Base-by-base conservation (phyloP, 139 green algal genomes). In the Picochlorum sp. region DNA sequence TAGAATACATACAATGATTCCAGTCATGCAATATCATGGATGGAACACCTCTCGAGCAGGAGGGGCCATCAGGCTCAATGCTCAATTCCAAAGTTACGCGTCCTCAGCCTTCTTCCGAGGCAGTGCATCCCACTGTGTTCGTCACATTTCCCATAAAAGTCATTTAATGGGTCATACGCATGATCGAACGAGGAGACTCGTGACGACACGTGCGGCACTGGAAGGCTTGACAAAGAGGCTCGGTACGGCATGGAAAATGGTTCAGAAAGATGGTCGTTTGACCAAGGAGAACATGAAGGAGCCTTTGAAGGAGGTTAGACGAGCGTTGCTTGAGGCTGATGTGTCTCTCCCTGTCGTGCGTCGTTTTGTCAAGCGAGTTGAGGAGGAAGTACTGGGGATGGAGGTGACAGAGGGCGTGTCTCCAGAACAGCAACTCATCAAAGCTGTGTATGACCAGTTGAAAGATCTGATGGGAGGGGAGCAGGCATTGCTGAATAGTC, bases 311-410 rank as follows among this genome's bases (percentile, higher is more conserved):
- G 90, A 97, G 50, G 92, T 98, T 34, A 79, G 92, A 3, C 71
- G 94, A 14, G 94, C 94, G 4, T 84, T 99, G 56, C 85, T 99
- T 30, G 94, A 98, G 71, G 94, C 94, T 10, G 93, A 98, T 71
- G 92, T 90, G 61, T 89, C 75, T 37, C 76, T 98, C 54, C 92
- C 92, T 6, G 87, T 98, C 44, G 92, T 97, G 56, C 85, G 92
- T 2, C 71, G 83, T 8, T 98, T 98, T 72, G 82, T 98, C 47
- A 87, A 86, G 49, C 70, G 70, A 7, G 89, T 98, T 20, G 87
- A 95, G 74, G 80, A 88, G 65, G 81, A 76, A 49, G 90, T 89
- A 6, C 65, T 95, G 60, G 93, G 92, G 1, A 61, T 74, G 8
- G 72, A 87, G 34, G 91, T 96, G 11, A 71, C 90, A 5, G 80